Evolutionary conservation across 2,329 filamentous ascomycete genomes (phyloP).

Genomic region (Cercospora sojina): DNA sequence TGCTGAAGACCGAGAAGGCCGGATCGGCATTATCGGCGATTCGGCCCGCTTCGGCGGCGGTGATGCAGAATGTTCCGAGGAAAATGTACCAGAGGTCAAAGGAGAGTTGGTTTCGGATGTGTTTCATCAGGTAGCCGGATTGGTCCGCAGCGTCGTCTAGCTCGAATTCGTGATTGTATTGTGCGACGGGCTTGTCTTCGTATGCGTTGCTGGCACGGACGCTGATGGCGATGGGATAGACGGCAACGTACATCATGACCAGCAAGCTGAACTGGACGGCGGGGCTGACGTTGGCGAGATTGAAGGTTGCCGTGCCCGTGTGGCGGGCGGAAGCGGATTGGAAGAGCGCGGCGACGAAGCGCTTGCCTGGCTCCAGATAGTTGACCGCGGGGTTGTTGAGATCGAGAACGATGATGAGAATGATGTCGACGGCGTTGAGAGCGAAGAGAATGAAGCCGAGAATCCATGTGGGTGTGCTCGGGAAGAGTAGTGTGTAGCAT

Average conservation of each 20-base stretch:
- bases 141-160: conserved; percentile 12
- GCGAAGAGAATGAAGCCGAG: conserved; percentile 52
- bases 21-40: conserved; percentile 39
- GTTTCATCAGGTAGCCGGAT: conserved; percentile 43
- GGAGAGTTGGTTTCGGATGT: conserved; percentile 49
- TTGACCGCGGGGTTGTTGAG: conserved; percentile 54
- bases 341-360: conserved; percentile 59
- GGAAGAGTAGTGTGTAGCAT: conserved; percentile 64
- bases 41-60: conserved; percentile 44
- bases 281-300: conserved; percentile 38
- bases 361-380: conserved; percentile 45
- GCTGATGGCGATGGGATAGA: conserved; percentile 61
- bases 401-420: conserved; percentile 55
- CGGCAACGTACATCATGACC: conserved; percentile 66
- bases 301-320: conserved; percentile 15
- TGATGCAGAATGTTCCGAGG: conserved; percentile 48
- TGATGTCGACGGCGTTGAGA: conserved; percentile 57
- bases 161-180: conserved; percentile 49
- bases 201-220: conserved; percentile 63
- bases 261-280: conserved; percentile 56
- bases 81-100: conserved; percentile 50
- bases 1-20: conserved; percentile 46
- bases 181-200: conserved; percentile 60
- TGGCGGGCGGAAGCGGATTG: conserved; percentile 46
- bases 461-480: conserved; percentile 59